phyloP scores from a whole-genome alignment of 2,329 filamentous ascomycete species.

The Fusarium acutatum region DNA sequence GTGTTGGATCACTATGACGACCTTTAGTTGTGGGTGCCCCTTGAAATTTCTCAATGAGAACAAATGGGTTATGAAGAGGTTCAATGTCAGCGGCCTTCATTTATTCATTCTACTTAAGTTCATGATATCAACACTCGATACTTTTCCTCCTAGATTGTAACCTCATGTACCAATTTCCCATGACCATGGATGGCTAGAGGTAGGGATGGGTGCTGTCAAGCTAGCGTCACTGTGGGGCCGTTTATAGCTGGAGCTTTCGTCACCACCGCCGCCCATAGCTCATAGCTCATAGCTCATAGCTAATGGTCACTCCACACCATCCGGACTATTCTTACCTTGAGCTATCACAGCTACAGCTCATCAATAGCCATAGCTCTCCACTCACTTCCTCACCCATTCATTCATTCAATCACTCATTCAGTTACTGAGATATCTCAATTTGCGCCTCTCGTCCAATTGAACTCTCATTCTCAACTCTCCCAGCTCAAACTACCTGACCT shows the following conservation, averaged over 20 bases:
- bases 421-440: neutral
- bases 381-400: neutral
- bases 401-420: neutral
- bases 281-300: neutral
- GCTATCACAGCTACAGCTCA: neutral
- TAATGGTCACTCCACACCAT: neutral
- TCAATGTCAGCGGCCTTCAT: too few species aligned
- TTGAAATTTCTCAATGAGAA: neutral
- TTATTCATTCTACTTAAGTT: neutral
- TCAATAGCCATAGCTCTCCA: neutral
- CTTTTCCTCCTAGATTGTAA: neutral
- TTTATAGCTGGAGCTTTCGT: conserved; percentile 20
- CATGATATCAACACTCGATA: neutral
- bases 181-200: neutral
- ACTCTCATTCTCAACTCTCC: neutral
- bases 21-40: neutral
- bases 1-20: neutral
- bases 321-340: neutral
- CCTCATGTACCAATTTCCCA: neutral
- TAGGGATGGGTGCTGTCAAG: conserved; percentile 3
- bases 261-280: neutral
- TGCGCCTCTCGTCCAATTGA: neutral
- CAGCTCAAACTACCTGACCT: neutral
- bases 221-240: conserved; percentile 26
- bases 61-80: neutral